These are phyloP conservation scores for Penicillium sp. DNA, from an alignment of 2,329 filamentous ascomycete species.

Conservation along the genomic window DNA sequence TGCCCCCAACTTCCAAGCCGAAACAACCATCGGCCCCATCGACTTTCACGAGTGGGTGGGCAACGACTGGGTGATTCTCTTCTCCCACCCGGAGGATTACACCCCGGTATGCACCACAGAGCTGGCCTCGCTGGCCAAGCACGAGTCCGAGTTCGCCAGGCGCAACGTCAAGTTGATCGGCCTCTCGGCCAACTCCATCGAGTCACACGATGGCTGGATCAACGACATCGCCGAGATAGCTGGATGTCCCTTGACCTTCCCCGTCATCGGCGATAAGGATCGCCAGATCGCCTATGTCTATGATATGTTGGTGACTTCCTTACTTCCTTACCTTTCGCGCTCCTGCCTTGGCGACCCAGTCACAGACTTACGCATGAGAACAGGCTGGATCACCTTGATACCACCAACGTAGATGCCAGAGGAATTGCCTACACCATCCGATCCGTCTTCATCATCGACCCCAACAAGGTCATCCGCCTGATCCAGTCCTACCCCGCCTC, in stretches of 20 bases:
- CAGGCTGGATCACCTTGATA: not conserved
- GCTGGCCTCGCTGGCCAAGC: not conserved
- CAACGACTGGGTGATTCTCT: not conserved
- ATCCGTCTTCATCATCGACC: not conserved
- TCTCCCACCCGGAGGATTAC: not conserved
- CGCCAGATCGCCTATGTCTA: not conserved
- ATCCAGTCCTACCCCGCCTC: not conserved
- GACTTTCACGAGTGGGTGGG: not conserved
- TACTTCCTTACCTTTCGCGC: not conserved
- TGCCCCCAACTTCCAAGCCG: not conserved
- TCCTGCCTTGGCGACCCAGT: too few species aligned
- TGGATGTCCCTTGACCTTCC: not conserved
- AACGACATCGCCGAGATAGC: not conserved
- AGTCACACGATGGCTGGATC: not conserved
- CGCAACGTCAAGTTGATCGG: not conserved
- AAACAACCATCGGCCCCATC: not conserved
- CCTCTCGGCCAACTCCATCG: not conserved
- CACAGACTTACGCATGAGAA: not conserved
- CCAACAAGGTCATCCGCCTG: not conserved
- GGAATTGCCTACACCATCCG: slow-evolving; percentile 1
- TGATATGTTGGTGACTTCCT: not conserved
- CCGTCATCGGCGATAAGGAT: slow-evolving; percentile 1
- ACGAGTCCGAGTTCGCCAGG: not conserved
- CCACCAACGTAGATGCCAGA: not conserved
- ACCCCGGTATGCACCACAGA: not conserved